phyloP scores from a whole-genome alignment of 2,329 filamentous ascomycete genomes.

The Stachybotrys elegans region DNA sequence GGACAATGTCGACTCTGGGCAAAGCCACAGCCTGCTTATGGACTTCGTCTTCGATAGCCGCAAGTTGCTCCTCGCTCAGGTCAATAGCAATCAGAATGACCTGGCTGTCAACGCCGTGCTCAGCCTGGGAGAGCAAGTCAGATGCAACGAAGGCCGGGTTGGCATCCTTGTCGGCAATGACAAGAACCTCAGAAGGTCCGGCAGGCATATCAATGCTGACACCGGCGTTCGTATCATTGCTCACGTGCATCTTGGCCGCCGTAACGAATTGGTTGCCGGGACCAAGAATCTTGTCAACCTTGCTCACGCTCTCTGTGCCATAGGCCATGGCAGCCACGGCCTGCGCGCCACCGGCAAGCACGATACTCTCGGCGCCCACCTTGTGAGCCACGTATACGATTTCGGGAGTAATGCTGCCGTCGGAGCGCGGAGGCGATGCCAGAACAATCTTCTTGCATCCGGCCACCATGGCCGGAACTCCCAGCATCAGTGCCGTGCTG shows the following conservation, averaged over 20 bases:
- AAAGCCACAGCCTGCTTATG: constrained; percentile 82
- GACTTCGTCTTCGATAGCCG: constrained; percentile 86
- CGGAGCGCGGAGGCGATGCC: constrained; percentile 82
- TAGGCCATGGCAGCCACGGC: constrained; percentile 96
- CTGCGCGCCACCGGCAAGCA: constrained; percentile 91
- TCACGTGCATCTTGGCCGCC: constrained; percentile 96
- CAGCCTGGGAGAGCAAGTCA: constrained; percentile 89
- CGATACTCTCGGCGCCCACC: constrained; percentile 91
- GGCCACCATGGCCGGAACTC: constrained; percentile 94
- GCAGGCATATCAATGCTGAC: constrained; percentile 99
- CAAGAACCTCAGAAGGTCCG: constrained; percentile 93
- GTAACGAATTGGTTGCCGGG: constrained; percentile 99
- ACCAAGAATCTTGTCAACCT: constrained; percentile 98
- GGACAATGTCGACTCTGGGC: constrained; percentile 88
- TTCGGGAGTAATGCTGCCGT: constrained; percentile 89
- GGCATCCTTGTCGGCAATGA: constrained; percentile 81
- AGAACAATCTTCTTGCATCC: constrained; percentile 94
- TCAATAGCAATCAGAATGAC: constrained; percentile 86
- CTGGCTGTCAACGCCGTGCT: constrained; percentile 94
- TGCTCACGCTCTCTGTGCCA: constrained; percentile 87
- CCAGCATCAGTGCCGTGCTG: constrained; percentile 95
- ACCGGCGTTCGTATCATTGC: constrained; percentile 92
- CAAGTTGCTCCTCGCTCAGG: constrained; percentile 65
- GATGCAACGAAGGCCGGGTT: constrained; percentile 95
- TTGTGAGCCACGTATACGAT: constrained; percentile 98